Base-by-base conservation (phyloP, 2,329 filamentous ascomycete genomes). In the Mycogone perniciosa region DNA sequence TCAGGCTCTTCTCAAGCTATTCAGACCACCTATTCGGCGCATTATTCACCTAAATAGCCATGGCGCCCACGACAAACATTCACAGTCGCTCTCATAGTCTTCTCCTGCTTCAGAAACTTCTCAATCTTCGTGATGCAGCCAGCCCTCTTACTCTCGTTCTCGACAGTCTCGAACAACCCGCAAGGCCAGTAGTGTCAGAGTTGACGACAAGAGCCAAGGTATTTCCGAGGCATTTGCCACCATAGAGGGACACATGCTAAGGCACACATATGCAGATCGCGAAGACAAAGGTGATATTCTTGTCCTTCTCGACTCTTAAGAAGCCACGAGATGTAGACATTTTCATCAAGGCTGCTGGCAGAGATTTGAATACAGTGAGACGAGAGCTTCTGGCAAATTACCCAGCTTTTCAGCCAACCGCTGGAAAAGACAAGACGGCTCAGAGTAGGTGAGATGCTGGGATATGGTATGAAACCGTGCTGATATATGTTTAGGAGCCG, bases 71-170 rank as follows among this genome's bases (percentile, higher is more conserved):
- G 20, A 71, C 73, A n/a, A 70, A 79, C 41, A 72, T 79, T 43
- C 88, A 95, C 63, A 79, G 87, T 31, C 81, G 89, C 57, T 91
- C 89, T 20, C 90, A 96, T 68, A 91, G 90, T 65, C 72, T 95
- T 26, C 80, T 95, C 3, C 75, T 95, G 2, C 83, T 96, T 50
- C 88, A 90, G 56, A 91, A 89, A 63, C 74, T 96, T 2, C 76
- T 96, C 56, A 88, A 84, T 62, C 74, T 89, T 50, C 80, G 89
- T 55, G 87, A 93, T 67, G 83, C 82, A 51, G 83, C 86, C 10
- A 95, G 89, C 44, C 92, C 92, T 3, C 82, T 97, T 62, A 96
- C 91, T 0, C 74, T 97, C 29, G 70, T 96, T 3, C 76, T 96
- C 51, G 92, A 97, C 67, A 88, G 79, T 33, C 75, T 96, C 31